Evolutionary conservation across 768 basidiomycete genomes (phyloP).

Genomic region (Leucocoprinus birnbaumii): DNA sequence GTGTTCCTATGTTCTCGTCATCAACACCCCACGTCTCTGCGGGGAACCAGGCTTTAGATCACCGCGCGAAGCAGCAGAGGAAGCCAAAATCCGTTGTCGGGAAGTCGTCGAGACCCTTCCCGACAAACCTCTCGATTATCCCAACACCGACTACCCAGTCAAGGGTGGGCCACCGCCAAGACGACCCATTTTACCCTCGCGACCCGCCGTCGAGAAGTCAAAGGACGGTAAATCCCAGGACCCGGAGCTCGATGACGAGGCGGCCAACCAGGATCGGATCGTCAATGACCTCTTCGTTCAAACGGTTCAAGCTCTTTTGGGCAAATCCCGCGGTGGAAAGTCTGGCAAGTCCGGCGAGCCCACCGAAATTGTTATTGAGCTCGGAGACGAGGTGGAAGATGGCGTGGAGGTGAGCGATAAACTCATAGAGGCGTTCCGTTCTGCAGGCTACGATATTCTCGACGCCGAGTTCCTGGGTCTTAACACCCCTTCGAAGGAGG

Average conservation of each 20-base stretch:
- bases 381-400: constrained; percentile 43
- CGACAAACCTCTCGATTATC: constrained; percentile 30
- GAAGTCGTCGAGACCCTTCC: constrained; percentile 54
- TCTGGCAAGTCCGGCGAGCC: constrained; percentile 3
- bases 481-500: constrained; percentile 8
- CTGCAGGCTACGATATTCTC: constrained; percentile 49
- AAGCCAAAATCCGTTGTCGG: constrained; percentile 75
- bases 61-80: constrained; percentile 59
- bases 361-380: constrained; percentile 39
- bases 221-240: neutral
- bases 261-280: constrained; percentile 27
- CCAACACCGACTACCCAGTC: constrained; percentile 54
- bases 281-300: constrained; percentile 35
- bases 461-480: constrained; percentile 12
- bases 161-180: constrained; percentile 38
- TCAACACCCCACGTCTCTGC: constrained; percentile 94
- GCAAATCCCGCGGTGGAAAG: constrained; percentile 17
- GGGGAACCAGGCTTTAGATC: constrained; percentile 91
- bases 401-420: constrained; percentile 36
- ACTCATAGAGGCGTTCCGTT: constrained; percentile 49
- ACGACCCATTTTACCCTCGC: constrained; percentile 46
- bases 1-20: constrained; percentile 90
- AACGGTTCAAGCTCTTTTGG: constrained; percentile 35
- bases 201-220: constrained; percentile 16
- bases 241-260: constrained; percentile 15